Evolutionary conservation across 2,329 filamentous ascomycete species (phyloP).

Genomic region (Metarhizium humberi): DNA sequence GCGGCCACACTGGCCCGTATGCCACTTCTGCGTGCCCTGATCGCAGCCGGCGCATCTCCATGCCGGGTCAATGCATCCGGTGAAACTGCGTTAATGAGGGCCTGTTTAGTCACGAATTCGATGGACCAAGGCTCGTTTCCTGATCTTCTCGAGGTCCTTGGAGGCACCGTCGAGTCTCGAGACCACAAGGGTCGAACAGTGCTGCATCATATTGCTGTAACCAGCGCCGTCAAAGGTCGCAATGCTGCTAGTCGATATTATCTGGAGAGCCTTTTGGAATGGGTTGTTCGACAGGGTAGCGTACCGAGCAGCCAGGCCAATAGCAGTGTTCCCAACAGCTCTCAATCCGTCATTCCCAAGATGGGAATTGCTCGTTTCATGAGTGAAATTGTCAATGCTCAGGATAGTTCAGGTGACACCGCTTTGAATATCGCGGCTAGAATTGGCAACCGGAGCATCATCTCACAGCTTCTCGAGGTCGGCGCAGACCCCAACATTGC

Average conservation of each 20-base stretch:
- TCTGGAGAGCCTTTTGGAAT: conserved; percentile 86
- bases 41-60: conserved; percentile 77
- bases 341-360: conserved; percentile 41
- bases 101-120: conserved; percentile 88
- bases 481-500: conserved; percentile 87
- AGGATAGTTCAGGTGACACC: conserved; percentile 90
- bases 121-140: conserved; percentile 86
- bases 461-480: conserved; percentile 92
- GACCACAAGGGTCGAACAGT: conserved; percentile 88
- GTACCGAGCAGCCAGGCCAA: conserved; percentile 43
- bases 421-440: conserved; percentile 88
- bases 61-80: conserved; percentile 81
- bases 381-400: conserved; percentile 91
- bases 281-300: conserved; percentile 80
- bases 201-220: conserved; percentile 90
- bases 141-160: conserved; percentile 79
- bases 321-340: conserved; percentile 26
- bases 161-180: conserved; percentile 80
- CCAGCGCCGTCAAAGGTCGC: conserved; percentile 88
- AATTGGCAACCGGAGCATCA: conserved; percentile 88
- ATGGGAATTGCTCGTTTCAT: conserved; percentile 91
- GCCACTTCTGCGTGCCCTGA: conserved; percentile 69
- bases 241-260: conserved; percentile 92
- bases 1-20: conserved; percentile 86
- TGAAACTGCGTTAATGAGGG: conserved; percentile 87